A percentile compares a stretch with the other conserved stretches of the same genome.
phyloP scores from a whole-genome alignment of 1,139 yeast genomes.

The Arxiozyma slooffiae region DNA sequence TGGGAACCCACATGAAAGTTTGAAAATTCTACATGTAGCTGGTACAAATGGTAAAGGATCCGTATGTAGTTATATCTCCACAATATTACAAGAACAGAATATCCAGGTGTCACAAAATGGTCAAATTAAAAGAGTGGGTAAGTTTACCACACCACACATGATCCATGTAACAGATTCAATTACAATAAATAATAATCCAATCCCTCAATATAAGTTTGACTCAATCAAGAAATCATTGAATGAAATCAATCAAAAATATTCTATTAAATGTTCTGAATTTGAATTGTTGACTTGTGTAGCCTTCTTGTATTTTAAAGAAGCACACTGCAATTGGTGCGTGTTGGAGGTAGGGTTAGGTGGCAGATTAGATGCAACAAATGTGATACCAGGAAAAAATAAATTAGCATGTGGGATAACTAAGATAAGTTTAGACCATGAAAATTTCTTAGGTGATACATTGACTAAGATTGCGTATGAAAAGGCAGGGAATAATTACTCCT shows the following conservation, averaged over 20 bases:
- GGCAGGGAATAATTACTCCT: constrained; percentile 69
- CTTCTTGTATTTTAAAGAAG: constrained; percentile 54
- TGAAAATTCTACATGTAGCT: constrained; percentile 70
- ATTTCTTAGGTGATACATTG: constrained; percentile 56
- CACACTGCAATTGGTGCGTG: constrained; percentile 59
- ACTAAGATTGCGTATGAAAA: constrained; percentile 61
- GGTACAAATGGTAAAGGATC: constrained; percentile 97
- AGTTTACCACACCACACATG: constrained; percentile 83
- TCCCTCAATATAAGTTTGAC: constrained; percentile 40
- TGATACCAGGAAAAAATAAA: constrained; percentile 35
- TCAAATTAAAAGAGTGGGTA: constrained; percentile 42
- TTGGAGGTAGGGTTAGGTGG: constrained; percentile 93
- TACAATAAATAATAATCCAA: constrained; percentile 49
- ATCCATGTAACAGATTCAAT: constrained; percentile 66
- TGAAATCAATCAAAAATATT: constrained; percentile 31
- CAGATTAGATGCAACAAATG: constrained; percentile 77
- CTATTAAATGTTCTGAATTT: constrained; percentile 71
- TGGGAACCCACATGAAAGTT: constrained; percentile 58
- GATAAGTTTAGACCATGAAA: constrained; percentile 77
- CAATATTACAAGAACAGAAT: constrained; percentile 41
- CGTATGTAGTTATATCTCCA: constrained; percentile 63
- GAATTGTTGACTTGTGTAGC: constrained; percentile 84
- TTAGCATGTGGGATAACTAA: constrained; percentile 69
- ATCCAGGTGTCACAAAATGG: constrained; percentile 6
- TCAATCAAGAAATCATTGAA: constrained; percentile 33